Base-by-base conservation (phyloP, 2,329 filamentous ascomycete species). In the Coniochaeta ligniaria region DNA sequence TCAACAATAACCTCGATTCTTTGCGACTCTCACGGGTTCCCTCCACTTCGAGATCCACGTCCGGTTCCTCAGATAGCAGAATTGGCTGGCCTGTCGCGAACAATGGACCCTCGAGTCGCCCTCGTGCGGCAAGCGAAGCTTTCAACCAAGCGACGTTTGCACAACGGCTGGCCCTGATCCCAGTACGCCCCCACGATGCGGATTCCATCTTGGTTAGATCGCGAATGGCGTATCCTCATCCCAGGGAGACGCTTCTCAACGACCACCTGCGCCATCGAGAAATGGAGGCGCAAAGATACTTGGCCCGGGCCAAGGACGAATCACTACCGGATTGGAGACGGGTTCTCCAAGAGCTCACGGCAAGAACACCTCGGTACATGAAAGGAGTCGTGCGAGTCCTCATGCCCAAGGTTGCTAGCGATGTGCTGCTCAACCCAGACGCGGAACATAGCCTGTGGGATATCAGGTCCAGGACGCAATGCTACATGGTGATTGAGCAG, bases 251-350 rank as follows among this genome's bases (percentile, higher is more conserved):
- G 2, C 56, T 61, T 41, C 60, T 60, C n/a, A 70, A 66, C 60
- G 50, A 59, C 6, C 60, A 63, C 35, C 60, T 61, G 50, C 64
- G 69, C 41, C 61, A 63, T 24, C 56, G 64, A 24, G 71, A 65
- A n/a, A 64, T 74, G 17, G 66, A 66, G n/a, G 70, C 71, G 7
- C 78, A 80, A 63, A 62, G 70, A 2, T 72, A 72, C 20, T 69
- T 75, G 24, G 73, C 72, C 61, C 63, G 66, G 22, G 65, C 67
- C 14, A 70, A 72, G 59, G 60, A 64, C 1, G 66, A 64, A 38
- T 66, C 64, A 17, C 65, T 71, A 38, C 69, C 73, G 1, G 69
- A 76, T 61, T 82, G 78, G 78, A 72, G 70, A 16, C 63, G 68
- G 6, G 73, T 75, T 12, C 71, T 82, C 45, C 62, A 67, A 9